A percentile compares a stretch with the other conserved stretches of the same genome.
These are phyloP conservation scores for Ceratocystis eucalypticola DNA, from an alignment of 2,329 filamentous ascomycete genomes.

Conservation along the genomic window DNA sequence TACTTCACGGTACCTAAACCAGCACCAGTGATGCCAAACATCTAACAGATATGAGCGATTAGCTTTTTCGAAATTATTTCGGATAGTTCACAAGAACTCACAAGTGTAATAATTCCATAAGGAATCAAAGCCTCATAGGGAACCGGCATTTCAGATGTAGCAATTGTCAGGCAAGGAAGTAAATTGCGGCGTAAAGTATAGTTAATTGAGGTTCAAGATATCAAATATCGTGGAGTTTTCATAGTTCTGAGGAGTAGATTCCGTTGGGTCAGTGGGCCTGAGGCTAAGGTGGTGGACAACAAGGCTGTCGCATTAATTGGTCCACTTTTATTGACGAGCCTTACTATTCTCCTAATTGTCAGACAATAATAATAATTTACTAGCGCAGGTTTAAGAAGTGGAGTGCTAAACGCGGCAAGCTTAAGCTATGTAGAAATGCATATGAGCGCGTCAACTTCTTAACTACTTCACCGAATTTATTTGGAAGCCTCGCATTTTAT, in stretches of 20 bases:
- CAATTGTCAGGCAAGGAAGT: not conserved
- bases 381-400: no score
- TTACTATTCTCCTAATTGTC: no score
- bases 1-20: constrained; percentile 44
- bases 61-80: constrained; percentile 20
- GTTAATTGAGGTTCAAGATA: not conserved
- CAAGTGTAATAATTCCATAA: constrained; percentile 49
- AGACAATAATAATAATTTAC: no score
- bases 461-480: not conserved
- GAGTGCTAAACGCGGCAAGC: no score
- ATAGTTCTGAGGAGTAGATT: not conserved
- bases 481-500: no score
- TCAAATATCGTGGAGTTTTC: not conserved
- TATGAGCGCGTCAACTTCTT: not conserved
- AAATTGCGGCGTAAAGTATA: not conserved
- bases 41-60: constrained; percentile 31
- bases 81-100: constrained; percentile 29
- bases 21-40: constrained; percentile 48
- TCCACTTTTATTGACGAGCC: not conserved
- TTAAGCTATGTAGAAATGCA: no score
- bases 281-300: not conserved
- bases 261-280: not conserved
- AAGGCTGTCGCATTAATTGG: not conserved
- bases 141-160: constrained; percentile 40
- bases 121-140: constrained; percentile 52